These are phyloP conservation scores for Boletus subcaerulescens DNA, from an alignment of 768 basidiomycete genomes.

Conservation along the genomic window DNA sequence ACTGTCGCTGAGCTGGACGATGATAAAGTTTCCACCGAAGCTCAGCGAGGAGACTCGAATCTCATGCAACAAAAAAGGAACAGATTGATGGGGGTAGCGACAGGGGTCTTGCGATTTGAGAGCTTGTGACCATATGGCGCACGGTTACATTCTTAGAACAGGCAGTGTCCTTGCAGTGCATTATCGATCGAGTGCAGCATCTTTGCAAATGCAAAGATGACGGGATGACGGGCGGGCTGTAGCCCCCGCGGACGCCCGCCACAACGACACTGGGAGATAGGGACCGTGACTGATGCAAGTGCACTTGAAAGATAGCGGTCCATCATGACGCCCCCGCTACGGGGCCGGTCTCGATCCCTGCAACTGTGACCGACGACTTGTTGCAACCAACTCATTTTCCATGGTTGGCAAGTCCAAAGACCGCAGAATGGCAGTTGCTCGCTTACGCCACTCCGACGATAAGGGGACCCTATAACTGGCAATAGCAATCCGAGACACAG, in stretches of 20 bases:
- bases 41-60: background rate
- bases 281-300: background rate
- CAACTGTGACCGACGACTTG: background rate
- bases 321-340: no score
- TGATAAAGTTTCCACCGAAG: constrained; percentile 14
- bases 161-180: constrained; percentile 15
- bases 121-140: background rate
- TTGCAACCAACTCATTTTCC: background rate
- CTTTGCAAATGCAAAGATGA: constrained; percentile 6
- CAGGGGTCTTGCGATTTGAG: background rate
- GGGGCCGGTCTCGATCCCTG: background rate
- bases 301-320: background rate
- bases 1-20: constrained; percentile 13
- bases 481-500: background rate
- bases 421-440: background rate
- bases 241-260: constrained; percentile 1
- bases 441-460: background rate
- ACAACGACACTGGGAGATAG: background rate
- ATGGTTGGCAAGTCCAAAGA: background rate
- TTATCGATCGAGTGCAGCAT: background rate
- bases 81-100: background rate
- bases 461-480: background rate
- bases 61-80: background rate
- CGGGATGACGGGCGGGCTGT: background rate
- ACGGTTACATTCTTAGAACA: background rate